Evolutionary conservation across 1,139 yeast species (phyloP).

Genomic region (Nakaseomyces kungkrabaensis): DNA sequence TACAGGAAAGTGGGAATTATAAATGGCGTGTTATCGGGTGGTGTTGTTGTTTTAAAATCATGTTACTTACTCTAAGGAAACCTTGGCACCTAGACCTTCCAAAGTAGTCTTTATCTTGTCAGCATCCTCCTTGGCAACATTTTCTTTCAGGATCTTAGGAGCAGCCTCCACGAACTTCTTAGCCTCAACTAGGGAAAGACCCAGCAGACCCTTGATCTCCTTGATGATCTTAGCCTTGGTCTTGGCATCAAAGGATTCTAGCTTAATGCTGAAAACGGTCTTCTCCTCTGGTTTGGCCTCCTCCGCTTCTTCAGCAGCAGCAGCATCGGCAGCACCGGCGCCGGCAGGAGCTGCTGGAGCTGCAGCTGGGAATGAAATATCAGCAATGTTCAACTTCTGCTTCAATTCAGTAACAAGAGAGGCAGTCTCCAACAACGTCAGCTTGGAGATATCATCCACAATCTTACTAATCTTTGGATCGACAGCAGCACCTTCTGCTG

Average conservation of each 20-base stretch:
- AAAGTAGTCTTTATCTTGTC: conserved; percentile 79
- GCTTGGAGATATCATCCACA: conserved; percentile 82
- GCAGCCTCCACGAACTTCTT: conserved; percentile 97
- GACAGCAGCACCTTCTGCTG: conserved; percentile 29
- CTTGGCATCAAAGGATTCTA: conserved; percentile 90
- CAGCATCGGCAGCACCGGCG: conserved; percentile 36
- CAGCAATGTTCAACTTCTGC: conserved; percentile 81
- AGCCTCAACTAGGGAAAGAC: conserved; percentile 89
- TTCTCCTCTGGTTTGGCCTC: conserved; percentile 83
- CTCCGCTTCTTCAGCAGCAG: conserved; percentile 65
- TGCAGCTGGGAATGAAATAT: conserved; percentile 75
- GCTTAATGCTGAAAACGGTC: conserved; percentile 84
- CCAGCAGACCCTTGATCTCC: conserved; percentile 87
- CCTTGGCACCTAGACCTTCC: conserved; percentile 93
- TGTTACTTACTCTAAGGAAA: conserved; percentile 56
- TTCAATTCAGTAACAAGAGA: conserved; percentile 75
- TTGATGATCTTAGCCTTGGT: conserved; percentile 95
- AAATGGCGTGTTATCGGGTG: not conserved
- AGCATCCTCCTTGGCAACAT: conserved; percentile 61
- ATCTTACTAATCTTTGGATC: conserved; percentile 83
- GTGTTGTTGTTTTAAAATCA: not conserved
- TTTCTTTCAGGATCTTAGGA: conserved; percentile 68
- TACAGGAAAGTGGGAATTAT: no score
- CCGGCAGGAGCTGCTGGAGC: conserved; percentile 25
- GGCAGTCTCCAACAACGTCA: conserved; percentile 86